Conservation (phyloP, 73 alveolate genomes). For the Paramecium sonneborni region DNA sequence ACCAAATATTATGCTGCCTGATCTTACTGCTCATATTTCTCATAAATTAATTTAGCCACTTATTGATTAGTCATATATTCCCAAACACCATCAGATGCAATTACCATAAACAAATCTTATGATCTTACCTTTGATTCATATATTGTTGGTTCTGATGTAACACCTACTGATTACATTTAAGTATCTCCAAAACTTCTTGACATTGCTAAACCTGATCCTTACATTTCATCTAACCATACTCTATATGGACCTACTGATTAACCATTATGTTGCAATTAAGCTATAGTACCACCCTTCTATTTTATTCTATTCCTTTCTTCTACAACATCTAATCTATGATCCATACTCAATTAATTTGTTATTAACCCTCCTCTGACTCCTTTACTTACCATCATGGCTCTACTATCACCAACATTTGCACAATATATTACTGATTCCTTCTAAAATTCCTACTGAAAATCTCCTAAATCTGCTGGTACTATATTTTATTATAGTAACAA, state of each 20-base stretch:
- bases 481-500: not conserved
- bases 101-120: slow-evolving; percentile 51
- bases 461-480: not conserved
- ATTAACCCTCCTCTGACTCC: slow-evolving; percentile 81
- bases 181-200: slow-evolving; percentile 83
- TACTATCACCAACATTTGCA: slow-evolving; percentile 88
- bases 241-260: slow-evolving; percentile 76
- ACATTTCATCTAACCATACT: slow-evolving; percentile 80
- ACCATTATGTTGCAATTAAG: slow-evolving; percentile 67
- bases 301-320: slow-evolving; percentile 81
- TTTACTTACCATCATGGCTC: slow-evolving; percentile 79
- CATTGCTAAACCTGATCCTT: slow-evolving; percentile 84
- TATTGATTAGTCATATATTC: slow-evolving; percentile 38
- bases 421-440: slow-evolving; percentile 64
- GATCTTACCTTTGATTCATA: not conserved
- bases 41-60: slow-evolving; percentile 50
- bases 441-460: slow-evolving; percentile 40
- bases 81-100: slow-evolving; percentile 67
- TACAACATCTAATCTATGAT: slow-evolving; percentile 78
- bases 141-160: slow-evolving; percentile 74
- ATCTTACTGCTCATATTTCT: not conserved
- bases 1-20: slow-evolving; percentile 34
- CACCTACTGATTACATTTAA: slow-evolving; percentile 82
- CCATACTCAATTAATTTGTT: slow-evolving; percentile 74
- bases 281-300: slow-evolving; percentile 78